These are phyloP conservation scores for Colletotrichum viniferum DNA, from an alignment of 2,329 filamentous ascomycete genomes.

Conservation along the genomic window DNA sequence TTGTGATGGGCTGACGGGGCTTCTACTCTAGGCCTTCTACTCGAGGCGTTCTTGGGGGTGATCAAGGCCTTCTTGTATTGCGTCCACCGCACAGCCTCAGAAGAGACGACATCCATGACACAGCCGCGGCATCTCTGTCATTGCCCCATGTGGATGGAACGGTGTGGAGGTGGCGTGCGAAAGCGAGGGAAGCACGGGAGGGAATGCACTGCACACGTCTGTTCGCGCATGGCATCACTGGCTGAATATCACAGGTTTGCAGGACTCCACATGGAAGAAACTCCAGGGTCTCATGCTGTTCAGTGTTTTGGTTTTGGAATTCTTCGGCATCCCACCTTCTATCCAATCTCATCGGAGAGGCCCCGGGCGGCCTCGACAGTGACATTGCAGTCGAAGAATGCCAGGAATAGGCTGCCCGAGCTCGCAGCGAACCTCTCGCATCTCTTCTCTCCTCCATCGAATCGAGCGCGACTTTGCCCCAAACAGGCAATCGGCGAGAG, in stretches of 20 bases:
- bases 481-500: background rate
- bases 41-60: too few species aligned
- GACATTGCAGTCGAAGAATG: background rate
- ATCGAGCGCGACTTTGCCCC: background rate
- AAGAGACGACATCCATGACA: constrained; percentile 1
- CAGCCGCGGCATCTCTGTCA: constrained; percentile 1
- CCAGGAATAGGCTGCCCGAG: background rate
- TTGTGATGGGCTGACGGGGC: background rate
- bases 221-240: background rate
- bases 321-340: background rate
- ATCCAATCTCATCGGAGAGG: background rate
- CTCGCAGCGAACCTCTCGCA: background rate
- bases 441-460: background rate
- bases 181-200: background rate
- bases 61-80: constrained; percentile 15
- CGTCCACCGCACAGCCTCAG: background rate
- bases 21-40: background rate
- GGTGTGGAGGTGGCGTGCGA: background rate
- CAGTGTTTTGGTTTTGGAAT: background rate
- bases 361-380: background rate
- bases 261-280: background rate
- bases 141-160: background rate
- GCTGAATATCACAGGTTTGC: background rate
- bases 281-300: background rate
- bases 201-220: background rate